Percentiles rank a stretch among this genome's conserved stretches.
These are phyloP conservation scores for Candida easanensis DNA, from an alignment of 805 yeast genomes.

Conservation along the genomic window DNA sequence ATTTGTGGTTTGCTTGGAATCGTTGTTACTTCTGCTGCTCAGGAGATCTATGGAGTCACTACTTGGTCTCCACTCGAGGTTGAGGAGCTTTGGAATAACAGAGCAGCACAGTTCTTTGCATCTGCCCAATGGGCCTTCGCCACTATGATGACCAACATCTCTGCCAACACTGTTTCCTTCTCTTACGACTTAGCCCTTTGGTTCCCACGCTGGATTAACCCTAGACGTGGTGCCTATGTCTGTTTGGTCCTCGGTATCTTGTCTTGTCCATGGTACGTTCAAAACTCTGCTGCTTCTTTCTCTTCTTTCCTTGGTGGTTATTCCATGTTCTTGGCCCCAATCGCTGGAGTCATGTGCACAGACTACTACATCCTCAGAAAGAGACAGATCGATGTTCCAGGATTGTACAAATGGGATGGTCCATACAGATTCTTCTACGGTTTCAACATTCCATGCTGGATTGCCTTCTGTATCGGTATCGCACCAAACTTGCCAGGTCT, in stretches of 20 bases:
- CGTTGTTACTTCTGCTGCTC: slow-evolving; percentile 35
- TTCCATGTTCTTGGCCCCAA: slow-evolving; percentile 73
- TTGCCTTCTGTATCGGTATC: slow-evolving; percentile 49
- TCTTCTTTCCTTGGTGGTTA: slow-evolving; percentile 76
- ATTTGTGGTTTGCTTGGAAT: slow-evolving; percentile 33
- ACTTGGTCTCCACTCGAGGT: slow-evolving; percentile 44
- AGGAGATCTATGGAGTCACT: slow-evolving; percentile 35
- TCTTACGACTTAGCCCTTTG: slow-evolving; percentile 57
- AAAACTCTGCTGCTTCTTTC: slow-evolving; percentile 57
- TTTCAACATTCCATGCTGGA: slow-evolving; percentile 74
- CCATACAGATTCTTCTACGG: slow-evolving; percentile 62
- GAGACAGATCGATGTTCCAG: slow-evolving; percentile 60
- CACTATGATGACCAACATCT: slow-evolving; percentile 64
- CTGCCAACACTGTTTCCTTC: slow-evolving; percentile 60
- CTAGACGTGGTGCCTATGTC: slow-evolving; percentile 59
- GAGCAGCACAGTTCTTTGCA: slow-evolving; percentile 26
- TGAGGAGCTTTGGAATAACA: slow-evolving; percentile 31
- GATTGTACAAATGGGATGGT: slow-evolving; percentile 50
- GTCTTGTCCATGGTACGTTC: slow-evolving; percentile 73
- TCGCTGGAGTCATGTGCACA: slow-evolving; percentile 64
- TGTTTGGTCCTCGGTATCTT: slow-evolving; percentile 66
- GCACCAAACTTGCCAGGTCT: slow-evolving; percentile 39
- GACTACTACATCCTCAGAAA: slow-evolving; percentile 66
- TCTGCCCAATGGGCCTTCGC: slow-evolving; percentile 24
- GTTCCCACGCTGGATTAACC: slow-evolving; percentile 56